phyloP scores from a whole-genome alignment of 2,329 filamentous ascomycete genomes.

The Colletotrichum cuscutae region DNA sequence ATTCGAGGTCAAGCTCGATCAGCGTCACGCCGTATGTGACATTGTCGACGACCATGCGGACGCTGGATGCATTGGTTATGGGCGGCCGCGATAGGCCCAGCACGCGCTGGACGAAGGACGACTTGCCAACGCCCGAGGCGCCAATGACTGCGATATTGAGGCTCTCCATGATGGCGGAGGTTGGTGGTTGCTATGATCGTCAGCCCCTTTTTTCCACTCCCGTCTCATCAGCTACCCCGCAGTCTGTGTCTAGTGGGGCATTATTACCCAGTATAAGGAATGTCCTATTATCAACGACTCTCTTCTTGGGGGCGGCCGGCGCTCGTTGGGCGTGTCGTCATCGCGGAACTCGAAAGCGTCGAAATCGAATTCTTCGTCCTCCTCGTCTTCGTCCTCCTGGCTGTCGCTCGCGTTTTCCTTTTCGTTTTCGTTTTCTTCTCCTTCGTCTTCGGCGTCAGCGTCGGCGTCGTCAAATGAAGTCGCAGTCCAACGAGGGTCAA shows the following conservation, averaged over 20 bases:
- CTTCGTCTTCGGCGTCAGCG: conserved; percentile 15
- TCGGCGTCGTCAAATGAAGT: conserved; percentile 40
- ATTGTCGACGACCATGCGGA: conserved; percentile 69
- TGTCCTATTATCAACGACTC: conserved; percentile 58
- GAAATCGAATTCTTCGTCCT: conserved; percentile 11
- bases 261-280: conserved; percentile 48
- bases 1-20: conserved; percentile 73
- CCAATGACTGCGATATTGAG: conserved; percentile 76
- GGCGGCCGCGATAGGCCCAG: conserved; percentile 65
- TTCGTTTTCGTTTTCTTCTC: conserved; percentile 35
- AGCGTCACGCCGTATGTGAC: conserved; percentile 68
- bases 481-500: conserved; percentile 36
- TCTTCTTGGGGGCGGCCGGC: conserved; percentile 58
- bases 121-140: conserved; percentile 74
- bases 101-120: conserved; percentile 73
- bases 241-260: conserved; percentile 37
- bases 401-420: conserved; percentile 37
- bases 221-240: conserved; percentile 34
- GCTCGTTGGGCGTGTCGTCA: conserved; percentile 50
- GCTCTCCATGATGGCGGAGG: conserved; percentile 60
- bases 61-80: conserved; percentile 63
- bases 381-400: conserved; percentile 36
- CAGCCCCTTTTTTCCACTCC: conserved; percentile 36
- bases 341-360: conserved; percentile 41
- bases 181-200: conserved; percentile 34